Percentiles rank a stretch among this genome's conserved stretches.
These are phyloP conservation scores for Fusarium zealandicum DNA, from an alignment of 2,329 filamentous ascomycete species.

Conservation along the genomic window DNA sequence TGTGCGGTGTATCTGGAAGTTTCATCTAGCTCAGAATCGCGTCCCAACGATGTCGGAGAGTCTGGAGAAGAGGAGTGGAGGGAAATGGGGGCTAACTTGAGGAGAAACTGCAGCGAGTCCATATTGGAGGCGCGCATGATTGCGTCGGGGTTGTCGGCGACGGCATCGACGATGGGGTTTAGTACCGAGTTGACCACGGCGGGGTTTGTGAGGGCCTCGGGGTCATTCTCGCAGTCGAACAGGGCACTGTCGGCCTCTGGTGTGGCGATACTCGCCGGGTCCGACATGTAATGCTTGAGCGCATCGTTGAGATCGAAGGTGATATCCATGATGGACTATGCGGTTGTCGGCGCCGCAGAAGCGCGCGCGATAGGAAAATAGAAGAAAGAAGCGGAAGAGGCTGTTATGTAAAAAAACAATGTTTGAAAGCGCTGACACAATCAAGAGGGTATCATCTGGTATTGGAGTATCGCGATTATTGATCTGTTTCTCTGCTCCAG, in stretches of 20 bases:
- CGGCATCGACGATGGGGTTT: constrained; percentile 89
- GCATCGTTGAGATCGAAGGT: constrained; percentile 96
- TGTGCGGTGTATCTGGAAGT: constrained; percentile 79
- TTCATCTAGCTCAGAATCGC: constrained; percentile 57
- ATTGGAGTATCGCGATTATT: neutral
- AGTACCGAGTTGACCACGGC: constrained; percentile 82
- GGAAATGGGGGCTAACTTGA: constrained; percentile 84
- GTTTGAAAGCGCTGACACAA: constrained; percentile 5
- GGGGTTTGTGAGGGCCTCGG: constrained; percentile 78
- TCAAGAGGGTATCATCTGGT: constrained; percentile 26
- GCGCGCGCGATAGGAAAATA: constrained; percentile 23
- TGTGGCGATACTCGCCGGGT: constrained; percentile 82
- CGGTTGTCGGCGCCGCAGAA: constrained; percentile 28
- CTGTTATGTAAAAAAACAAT: neutral
- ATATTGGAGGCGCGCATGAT: constrained; percentile 80
- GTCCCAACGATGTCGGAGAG: constrained; percentile 34
- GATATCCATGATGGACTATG: constrained; percentile 67
- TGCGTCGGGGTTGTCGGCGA: constrained; percentile 90
- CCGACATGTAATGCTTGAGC: constrained; percentile 95
- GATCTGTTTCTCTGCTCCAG: constrained; percentile 6
- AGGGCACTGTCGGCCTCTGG: constrained; percentile 85
- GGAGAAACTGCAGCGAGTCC: constrained; percentile 91
- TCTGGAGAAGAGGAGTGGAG: constrained; percentile 32
- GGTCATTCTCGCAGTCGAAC: constrained; percentile 91
- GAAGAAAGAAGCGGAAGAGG: constrained; percentile 17